Evolutionary conservation across 2,329 filamentous ascomycete genomes (phyloP).

Genomic region (Lithohypha guttulata): DNA sequence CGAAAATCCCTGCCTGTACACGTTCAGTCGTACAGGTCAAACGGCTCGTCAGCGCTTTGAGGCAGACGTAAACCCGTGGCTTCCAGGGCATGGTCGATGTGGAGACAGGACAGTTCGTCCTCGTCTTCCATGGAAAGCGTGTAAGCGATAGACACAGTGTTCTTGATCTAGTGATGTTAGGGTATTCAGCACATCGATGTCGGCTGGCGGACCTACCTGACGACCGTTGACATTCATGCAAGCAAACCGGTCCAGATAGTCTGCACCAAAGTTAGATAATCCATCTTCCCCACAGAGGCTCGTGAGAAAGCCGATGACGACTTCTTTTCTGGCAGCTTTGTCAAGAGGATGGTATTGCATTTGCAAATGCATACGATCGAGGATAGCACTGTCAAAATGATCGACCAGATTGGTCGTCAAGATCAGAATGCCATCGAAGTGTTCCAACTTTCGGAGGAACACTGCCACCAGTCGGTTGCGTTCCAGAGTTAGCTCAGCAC

Average conservation of each 20-base stretch:
- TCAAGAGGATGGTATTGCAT: constrained; percentile 9
- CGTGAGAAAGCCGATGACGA: background rate
- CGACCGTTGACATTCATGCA: background rate
- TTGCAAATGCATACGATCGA: constrained; percentile 7
- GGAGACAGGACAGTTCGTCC: constrained; percentile 3
- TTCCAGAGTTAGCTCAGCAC: constrained; percentile 12
- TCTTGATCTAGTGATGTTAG: constrained; percentile 6
- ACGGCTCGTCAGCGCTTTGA: constrained; percentile 4
- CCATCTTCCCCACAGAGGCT: background rate
- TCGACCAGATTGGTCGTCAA: constrained; percentile 23
- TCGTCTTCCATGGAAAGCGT: constrained; percentile 1
- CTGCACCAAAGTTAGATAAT: background rate
- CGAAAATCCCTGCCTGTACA: background rate
- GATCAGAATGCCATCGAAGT: constrained; percentile 21
- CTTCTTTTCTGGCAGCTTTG: constrained; percentile 4
- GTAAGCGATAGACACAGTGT: constrained; percentile 5
- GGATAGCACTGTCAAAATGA: constrained; percentile 11
- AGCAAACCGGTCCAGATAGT: constrained; percentile 1
- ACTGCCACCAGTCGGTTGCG: constrained; percentile 20
- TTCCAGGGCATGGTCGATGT: constrained; percentile 3
- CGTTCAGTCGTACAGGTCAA: constrained; percentile 6
- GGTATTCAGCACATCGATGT: background rate
- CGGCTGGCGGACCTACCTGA: background rate
- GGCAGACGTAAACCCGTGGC: constrained; percentile 1
- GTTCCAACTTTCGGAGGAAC: constrained; percentile 21